Conservation (phyloP, 2,329 filamentous ascomycete genomes). For the Monilinia polystroma region DNA sequence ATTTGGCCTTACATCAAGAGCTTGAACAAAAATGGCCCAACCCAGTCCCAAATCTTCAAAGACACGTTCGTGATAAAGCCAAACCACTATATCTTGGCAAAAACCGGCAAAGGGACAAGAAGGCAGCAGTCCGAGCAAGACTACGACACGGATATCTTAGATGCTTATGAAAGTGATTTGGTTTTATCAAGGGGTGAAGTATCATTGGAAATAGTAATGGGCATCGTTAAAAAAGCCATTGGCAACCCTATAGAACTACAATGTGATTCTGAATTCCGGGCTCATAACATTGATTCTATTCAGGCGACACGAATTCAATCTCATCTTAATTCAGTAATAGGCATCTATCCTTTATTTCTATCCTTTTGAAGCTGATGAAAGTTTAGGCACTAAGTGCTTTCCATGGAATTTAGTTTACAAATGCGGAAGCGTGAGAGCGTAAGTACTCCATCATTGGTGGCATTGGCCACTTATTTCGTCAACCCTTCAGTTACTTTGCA, state of each 20-base stretch:
- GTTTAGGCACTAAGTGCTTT: conserved; percentile 36
- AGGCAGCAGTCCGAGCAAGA: neutral
- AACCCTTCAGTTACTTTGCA: neutral
- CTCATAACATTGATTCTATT: conserved; percentile 57
- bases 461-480: neutral
- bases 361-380: neutral
- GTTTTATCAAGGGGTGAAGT: neutral
- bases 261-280: conserved; percentile 51
- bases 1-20: conserved; percentile 13
- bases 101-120: conserved; percentile 61
- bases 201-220: conserved; percentile 33
- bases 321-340: neutral
- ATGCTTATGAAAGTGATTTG: neutral
- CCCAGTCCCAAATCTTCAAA: conserved; percentile 10
- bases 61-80: conserved; percentile 15
- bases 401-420: conserved; percentile 62
- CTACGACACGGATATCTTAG: conserved; percentile 2
- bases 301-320: conserved; percentile 31
- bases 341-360: neutral
- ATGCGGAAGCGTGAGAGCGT: conserved; percentile 50
- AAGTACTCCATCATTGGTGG: conserved; percentile 35
- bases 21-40: neutral
- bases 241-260: conserved; percentile 40
- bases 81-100: conserved; percentile 40
- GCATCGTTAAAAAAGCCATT: conserved; percentile 40